Evolutionary conservation across 2,329 filamentous ascomycete genomes (phyloP), one percentile per base, ranked within the genome.

Genomic region (Fusarium sarcochroum): DNA sequence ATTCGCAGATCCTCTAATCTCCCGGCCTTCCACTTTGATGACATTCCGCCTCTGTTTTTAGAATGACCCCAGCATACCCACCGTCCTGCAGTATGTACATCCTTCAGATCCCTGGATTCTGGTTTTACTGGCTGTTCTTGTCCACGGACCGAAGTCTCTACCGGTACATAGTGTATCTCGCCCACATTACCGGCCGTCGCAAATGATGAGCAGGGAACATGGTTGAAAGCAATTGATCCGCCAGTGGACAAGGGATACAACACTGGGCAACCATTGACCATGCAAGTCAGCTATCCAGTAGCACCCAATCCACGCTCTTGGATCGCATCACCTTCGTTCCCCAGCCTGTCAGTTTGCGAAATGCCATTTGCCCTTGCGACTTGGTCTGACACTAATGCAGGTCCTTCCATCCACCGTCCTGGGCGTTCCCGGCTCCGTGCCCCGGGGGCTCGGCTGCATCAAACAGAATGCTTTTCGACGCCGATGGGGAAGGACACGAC

Each of bases 301-400:
- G 17, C 55, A 50, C 42, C 51, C 68, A 58, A 58, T 58, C 27
- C 23, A 50, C 41, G 40, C 42, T 44, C 58, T 45, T 51, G n/a
- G 40, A 56, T 46, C 42, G 55, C 54, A 68, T 65, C 58, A 47
- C n/a, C 35, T 61, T 46, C 21, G 51, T 41, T 46, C 44, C 58
- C 57, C 56, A 58, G 42, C 50, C 55, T 53, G 46, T 57, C 69
- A 69, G 62, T 41, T 62, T 67, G 37, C 54, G 58, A 68, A 50
- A 40, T 55, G 45, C 50, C 47, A 71, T 67, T 68, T 71, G 59
- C 52, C 55, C 57, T 68, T 51, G 44, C 44, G 47, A 61, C 52
- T 59, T 61, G 60, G 46, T 66, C 66, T 69, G 53, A 64, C 72
- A 70, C 72, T 74, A 72, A 71, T 68, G 72, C 68, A 74, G 68